These are phyloP conservation scores for Phytophthora sp. DNA, from an alignment of 352 stramenopile genomes.

Conservation along the genomic window DNA sequence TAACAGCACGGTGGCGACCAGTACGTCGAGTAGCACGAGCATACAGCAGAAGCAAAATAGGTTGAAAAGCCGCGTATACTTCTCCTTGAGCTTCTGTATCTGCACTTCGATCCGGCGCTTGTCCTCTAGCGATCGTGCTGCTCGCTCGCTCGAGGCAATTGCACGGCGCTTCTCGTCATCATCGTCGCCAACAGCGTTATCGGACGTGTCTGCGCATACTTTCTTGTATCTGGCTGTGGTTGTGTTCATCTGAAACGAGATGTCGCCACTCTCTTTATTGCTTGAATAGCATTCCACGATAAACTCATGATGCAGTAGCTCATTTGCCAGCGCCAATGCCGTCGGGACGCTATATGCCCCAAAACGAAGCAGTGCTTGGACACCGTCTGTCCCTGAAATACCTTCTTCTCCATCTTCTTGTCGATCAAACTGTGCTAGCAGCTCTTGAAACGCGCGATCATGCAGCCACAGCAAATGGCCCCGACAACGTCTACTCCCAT, in stretches of 20 bases:
- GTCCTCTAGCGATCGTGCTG: slow-evolving; percentile 27
- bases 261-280: neutral
- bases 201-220: slow-evolving; percentile 16
- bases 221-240: slow-evolving; percentile 33
- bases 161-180: slow-evolving; percentile 17
- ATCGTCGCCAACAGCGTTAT: neutral
- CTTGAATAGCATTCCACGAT: slow-evolving; percentile 33
- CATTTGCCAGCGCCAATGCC: slow-evolving; percentile 39
- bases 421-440: slow-evolving; percentile 21
- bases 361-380: slow-evolving; percentile 47
- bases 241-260: slow-evolving; percentile 32
- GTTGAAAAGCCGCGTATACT: slow-evolving; percentile 40
- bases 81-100: slow-evolving; percentile 32
- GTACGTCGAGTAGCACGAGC: slow-evolving; percentile 44
- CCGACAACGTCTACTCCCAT: slow-evolving; percentile 9
- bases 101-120: slow-evolving; percentile 30
- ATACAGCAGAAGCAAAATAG: slow-evolving; percentile 46
- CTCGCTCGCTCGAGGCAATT: slow-evolving; percentile 16
- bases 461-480: slow-evolving; percentile 35
- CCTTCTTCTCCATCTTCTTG: slow-evolving; percentile 18
- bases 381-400: slow-evolving; percentile 43
- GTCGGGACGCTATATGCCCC: slow-evolving; percentile 54
- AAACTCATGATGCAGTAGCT: slow-evolving; percentile 39
- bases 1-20: slow-evolving; percentile 32
- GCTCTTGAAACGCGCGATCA: slow-evolving; percentile 18